Conservation (phyloP, 2,329 filamentous ascomycete genomes). For the Zopfia rhizophila region DNA sequence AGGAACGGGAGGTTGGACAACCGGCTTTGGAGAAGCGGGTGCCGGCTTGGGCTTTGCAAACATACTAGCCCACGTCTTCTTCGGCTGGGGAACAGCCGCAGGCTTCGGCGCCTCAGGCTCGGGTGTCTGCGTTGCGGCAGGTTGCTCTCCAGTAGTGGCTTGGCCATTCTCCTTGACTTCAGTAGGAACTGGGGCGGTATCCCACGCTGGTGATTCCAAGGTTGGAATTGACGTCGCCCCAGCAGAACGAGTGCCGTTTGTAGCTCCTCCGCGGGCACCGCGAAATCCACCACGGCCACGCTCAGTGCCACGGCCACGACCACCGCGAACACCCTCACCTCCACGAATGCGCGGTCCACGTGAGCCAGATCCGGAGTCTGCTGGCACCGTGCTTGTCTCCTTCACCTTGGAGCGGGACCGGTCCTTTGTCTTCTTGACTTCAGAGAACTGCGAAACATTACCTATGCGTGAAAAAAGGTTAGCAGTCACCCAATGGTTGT, state of each 20-base stretch:
- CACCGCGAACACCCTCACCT: constrained; percentile 55
- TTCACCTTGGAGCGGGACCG: constrained; percentile 77
- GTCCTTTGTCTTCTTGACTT: constrained; percentile 83
- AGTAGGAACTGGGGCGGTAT: constrained; percentile 50
- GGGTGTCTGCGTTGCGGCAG: constrained; percentile 32
- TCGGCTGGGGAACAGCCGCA: constrained; percentile 47
- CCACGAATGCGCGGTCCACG: constrained; percentile 38
- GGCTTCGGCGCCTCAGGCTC: constrained; percentile 49
- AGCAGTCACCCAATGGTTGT: constrained; percentile 17
- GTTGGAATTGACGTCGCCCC: constrained; percentile 72
- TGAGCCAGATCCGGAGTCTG: constrained; percentile 58
- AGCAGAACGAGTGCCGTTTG: constrained; percentile 68
- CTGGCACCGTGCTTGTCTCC: constrained; percentile 65
- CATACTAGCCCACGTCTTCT: constrained; percentile 66
- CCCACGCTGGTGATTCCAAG: constrained; percentile 74
- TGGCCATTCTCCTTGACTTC: constrained; percentile 39
- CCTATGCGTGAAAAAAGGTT: constrained; percentile 59
- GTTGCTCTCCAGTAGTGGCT: constrained; percentile 30
- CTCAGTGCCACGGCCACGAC: constrained; percentile 72
- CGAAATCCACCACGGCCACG: constrained; percentile 61
- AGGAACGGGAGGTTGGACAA: constrained; percentile 46
- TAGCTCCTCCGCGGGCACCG: constrained; percentile 71
- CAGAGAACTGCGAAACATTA: constrained; percentile 83
- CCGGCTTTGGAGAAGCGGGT: constrained; percentile 50
- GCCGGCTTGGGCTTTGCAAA: constrained; percentile 63